Conservation (phyloP, 225 moss, liverwort and hornwort species). For the Pseudoscleropodium purum region DNA sequence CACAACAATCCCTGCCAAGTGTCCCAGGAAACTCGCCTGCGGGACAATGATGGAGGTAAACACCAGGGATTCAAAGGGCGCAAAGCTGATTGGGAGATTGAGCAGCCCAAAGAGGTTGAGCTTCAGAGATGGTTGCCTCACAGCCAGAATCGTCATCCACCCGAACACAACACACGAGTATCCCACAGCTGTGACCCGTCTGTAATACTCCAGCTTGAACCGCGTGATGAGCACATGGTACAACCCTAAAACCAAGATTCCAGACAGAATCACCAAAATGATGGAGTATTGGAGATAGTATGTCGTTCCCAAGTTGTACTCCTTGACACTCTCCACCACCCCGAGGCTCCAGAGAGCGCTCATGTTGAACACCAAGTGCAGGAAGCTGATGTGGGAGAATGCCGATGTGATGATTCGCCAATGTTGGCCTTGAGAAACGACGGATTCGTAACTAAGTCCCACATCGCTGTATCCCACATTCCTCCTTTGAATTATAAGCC, state of each 20-base stretch:
- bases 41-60: slow-evolving; percentile 94
- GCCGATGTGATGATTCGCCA: slow-evolving; percentile 90
- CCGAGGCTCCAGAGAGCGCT: slow-evolving; percentile 97
- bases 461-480: slow-evolving; percentile 65
- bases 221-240: slow-evolving; percentile 82
- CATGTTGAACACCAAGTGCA: slow-evolving; percentile 97
- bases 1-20: slow-evolving; percentile 74
- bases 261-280: slow-evolving; percentile 66
- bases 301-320: slow-evolving; percentile 58
- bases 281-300: slow-evolving; percentile 84
- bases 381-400: slow-evolving; percentile 90
- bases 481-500: slow-evolving; percentile 64
- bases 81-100: slow-evolving; percentile 88
- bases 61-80: slow-evolving; percentile 94
- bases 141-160: slow-evolving; percentile 98
- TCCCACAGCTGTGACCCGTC: slow-evolving; percentile 80
- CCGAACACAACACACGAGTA: slow-evolving; percentile 98
- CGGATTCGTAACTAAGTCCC: slow-evolving; percentile 79
- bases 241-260: slow-evolving; percentile 67
- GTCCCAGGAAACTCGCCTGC: slow-evolving; percentile 91
- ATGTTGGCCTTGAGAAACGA: slow-evolving; percentile 77
- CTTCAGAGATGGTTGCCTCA: slow-evolving; percentile 87
- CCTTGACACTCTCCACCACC: slow-evolving; percentile 55
- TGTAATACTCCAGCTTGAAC: slow-evolving; percentile 74
- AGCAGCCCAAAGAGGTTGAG: slow-evolving; percentile 83